These are phyloP conservation scores for Salix udensis DNA, from an alignment of 345 rosid genomes.

Conservation along the genomic window DNA sequence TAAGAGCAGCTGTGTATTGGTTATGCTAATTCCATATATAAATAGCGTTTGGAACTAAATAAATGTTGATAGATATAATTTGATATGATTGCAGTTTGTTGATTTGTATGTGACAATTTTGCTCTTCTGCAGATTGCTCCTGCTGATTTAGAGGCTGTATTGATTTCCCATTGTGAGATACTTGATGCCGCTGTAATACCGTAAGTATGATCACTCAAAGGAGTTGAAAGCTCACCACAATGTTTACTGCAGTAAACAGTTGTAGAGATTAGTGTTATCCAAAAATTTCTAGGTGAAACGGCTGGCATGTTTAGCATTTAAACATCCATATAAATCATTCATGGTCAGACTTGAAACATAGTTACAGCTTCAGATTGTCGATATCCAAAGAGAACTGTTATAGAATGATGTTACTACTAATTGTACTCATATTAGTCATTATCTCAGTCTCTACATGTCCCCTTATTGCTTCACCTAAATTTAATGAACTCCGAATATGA, in stretches of 20 bases:
- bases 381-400: neutral
- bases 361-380: neutral
- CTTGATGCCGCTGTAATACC: slow-evolving; percentile 70
- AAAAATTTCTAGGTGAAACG: neutral
- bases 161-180: slow-evolving; percentile 67
- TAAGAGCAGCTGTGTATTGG: too few relatives aligned
- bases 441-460: too few relatives aligned
- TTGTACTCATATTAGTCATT: too few relatives aligned
- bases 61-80: too few relatives aligned
- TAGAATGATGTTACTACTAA: too few relatives aligned
- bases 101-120: neutral
- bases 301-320: neutral
- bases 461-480: too few relatives aligned
- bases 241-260: neutral
- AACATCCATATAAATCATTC: neutral
- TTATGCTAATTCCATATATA: too few relatives aligned
- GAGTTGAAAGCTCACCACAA: neutral
- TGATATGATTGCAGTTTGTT: too few relatives aligned
- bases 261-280: slow-evolving; percentile 1
- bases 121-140: slow-evolving; percentile 63
- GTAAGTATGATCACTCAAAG: slow-evolving; percentile 31
- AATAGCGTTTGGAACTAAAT: too few relatives aligned
- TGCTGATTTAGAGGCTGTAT: slow-evolving; percentile 75
- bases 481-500: neutral
- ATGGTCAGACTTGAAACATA: neutral